These are phyloP conservation scores for Artemisia argyi DNA, from an alignment of 129 eudicot species.

Conservation along the genomic window DNA sequence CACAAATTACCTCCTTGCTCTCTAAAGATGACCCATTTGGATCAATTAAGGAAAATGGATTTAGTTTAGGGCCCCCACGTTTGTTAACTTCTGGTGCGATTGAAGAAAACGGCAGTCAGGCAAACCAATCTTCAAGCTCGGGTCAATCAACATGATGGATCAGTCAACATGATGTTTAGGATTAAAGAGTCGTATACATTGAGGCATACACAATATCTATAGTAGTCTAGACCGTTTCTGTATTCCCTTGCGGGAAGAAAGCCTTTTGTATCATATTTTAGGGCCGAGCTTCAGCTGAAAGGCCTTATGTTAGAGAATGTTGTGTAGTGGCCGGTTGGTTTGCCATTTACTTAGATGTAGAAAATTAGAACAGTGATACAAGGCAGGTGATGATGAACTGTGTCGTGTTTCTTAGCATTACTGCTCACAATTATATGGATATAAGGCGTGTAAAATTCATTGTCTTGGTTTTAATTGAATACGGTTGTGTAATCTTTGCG, in stretches of 20 bases:
- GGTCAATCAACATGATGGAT: no score
- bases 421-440: constrained; percentile 24
- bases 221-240: no score
- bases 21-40: constrained; percentile 33
- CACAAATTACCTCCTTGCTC: constrained; percentile 29
- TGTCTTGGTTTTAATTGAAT: constrained; percentile 13
- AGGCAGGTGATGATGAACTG: not conserved
- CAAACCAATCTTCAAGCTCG: constrained; percentile 1
- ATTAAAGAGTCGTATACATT: no score
- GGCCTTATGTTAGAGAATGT: not conserved
- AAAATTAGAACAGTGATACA: no score
- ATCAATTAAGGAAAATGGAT: constrained; percentile 57
- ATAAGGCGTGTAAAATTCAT: constrained; percentile 32
- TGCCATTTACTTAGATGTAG: not conserved
- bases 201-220: no score
- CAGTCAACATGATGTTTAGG: no score
- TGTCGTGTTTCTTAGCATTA: constrained; percentile 17
- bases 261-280: no score
- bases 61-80: constrained; percentile 31
- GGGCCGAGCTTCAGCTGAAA: no score
- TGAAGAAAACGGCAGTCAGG: constrained; percentile 46
- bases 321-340: constrained; percentile 18
- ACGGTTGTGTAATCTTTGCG: not conserved
- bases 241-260: no score
- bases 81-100: constrained; percentile 2